A percentile compares a stretch with the other conserved stretches of the same genome.
These are phyloP conservation scores for Mortierella sp. DNA, from an alignment of 371 early-diverging fungal genomes.

Conservation along the genomic window DNA sequence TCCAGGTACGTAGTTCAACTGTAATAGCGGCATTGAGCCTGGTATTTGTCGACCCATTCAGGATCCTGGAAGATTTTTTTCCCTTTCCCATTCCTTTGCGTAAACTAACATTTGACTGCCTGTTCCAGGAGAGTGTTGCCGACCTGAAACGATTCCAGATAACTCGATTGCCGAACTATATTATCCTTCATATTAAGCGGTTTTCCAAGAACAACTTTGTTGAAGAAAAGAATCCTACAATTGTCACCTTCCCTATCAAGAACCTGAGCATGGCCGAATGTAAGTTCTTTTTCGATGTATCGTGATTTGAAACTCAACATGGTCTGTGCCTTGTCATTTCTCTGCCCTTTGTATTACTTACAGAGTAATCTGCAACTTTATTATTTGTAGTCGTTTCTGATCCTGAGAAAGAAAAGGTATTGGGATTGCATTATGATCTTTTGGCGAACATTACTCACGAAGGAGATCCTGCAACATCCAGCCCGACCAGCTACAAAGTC, in stretches of 20 bases:
- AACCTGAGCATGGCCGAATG: conserved; percentile 85
- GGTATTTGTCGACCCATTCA: no score
- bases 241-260: conserved; percentile 95
- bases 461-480: conserved; percentile 79
- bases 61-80: no score
- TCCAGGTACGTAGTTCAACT: conserved; percentile 61
- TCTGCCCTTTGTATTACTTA: neutral
- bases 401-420: conserved; percentile 53
- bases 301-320: no score
- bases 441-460: conserved; percentile 94
- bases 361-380: neutral
- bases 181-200: conserved; percentile 93
- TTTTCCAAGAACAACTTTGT: conserved; percentile 92
- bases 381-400: conserved; percentile 59
- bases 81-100: neutral
- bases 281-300: conserved; percentile 54
- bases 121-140: conserved; percentile 71
- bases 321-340: neutral
- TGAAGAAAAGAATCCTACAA: conserved; percentile 95
- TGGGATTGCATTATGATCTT: conserved; percentile 82
- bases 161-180: conserved; percentile 81
- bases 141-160: conserved; percentile 79
- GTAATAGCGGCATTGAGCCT: no score
- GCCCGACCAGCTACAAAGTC: conserved; percentile 79
- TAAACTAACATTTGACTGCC: neutral